Base-by-base conservation (phyloP, 2,329 filamentous ascomycete species). In the Aspergillus sp. region DNA sequence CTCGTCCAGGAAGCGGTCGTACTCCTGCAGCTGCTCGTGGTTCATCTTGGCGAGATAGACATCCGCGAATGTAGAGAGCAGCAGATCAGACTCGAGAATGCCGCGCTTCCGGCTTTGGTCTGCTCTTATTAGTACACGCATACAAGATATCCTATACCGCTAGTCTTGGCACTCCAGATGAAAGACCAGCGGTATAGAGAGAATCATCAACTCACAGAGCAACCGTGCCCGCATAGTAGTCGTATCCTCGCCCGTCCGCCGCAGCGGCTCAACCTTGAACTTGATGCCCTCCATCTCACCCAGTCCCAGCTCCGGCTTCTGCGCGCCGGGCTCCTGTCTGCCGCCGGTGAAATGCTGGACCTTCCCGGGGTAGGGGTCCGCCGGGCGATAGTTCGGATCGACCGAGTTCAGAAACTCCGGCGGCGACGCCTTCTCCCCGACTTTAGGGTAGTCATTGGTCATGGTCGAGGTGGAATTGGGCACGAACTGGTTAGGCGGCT, bases 91-190 rank as follows among this genome's bases (percentile, higher is more conserved):
- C 73, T 99, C 94, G 68, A 97, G 86, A 60, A 89, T 97, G 62
- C 94, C 94, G 70, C 94, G 86, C 76, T 99, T 99, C 64, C 94
- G 89, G 73, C 89, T 94, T 77, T 99, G 94, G 78, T 99, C 93
- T 96, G 65, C 50, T 48, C 38, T 17, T 45, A 43, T 42, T 19
- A 42, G 19, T 13, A 42, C 16, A 20, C 10, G 16, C 14, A n/a
- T 38, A 9, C 4, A 30, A 9, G n/a, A 30, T 3, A 10, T 4
- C 10, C 9, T 8, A 30, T 11, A 30, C 26, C 9, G 26, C 10
- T 11, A 8, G 26, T 2, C 26, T 30, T 30, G 7, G 9, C 10
- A 11, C 2, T 30, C 26, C 8, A 11, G 26, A 3, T 8, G 10
- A 30, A 11, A 11, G 1, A 11, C 26, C 26, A 30, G 10, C 26